Evolutionary conservation across 768 basidiomycete species (phyloP), one percentile per base, ranked within the genome.

Genomic region (Suillus tomentosus): DNA sequence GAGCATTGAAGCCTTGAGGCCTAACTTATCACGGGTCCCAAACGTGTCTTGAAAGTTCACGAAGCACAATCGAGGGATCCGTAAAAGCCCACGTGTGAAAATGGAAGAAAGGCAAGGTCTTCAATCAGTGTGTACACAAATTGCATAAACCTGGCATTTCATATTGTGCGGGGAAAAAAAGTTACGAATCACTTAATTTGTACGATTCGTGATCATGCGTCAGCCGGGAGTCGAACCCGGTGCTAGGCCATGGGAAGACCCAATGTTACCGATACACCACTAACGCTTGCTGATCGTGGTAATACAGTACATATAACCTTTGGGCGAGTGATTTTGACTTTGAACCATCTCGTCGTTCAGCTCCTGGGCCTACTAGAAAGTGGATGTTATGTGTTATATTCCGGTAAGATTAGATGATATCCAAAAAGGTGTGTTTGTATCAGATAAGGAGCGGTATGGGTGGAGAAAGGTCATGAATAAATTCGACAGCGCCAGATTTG

Each of bases 201-300:
- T 27, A 27, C 27, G 27, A 27, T 27, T 27, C 27, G 27, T 27
- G 27, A 47, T 48, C 10, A 14, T 83, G 82, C 82, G 77, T 79
- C 76, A 73, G 75, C 83, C 81, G 82, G 82, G 83, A 84, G 79
- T 84, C 82, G 83, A 84, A 84, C 82, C 82, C 82, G 81, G 82
- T 73, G 83, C 82, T 82, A 81, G 82, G 81, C 81, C 81, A 82
- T 90, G 89, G 88, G 89, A 90, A 90, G 87, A 88, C 87, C 86
- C 87, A 88, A 90, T 89, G 89, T 90, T 89, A 89, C 88, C 88
- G 84, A 78, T 90, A 89, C 88, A 88, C 88, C 86, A 89, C 74
- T 74, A 68, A 77, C 74, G 74, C 75, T 50, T 40, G 40, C 0
- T 10, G 2, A 19, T 1, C 1, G 3, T 4, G 1, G 0, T 2